A percentile compares a stretch with the other conserved stretches of the same genome.
Evolutionary conservation across 2,329 filamentous ascomycete species (phyloP).

Genomic region (Dothideomycetes sp.): DNA sequence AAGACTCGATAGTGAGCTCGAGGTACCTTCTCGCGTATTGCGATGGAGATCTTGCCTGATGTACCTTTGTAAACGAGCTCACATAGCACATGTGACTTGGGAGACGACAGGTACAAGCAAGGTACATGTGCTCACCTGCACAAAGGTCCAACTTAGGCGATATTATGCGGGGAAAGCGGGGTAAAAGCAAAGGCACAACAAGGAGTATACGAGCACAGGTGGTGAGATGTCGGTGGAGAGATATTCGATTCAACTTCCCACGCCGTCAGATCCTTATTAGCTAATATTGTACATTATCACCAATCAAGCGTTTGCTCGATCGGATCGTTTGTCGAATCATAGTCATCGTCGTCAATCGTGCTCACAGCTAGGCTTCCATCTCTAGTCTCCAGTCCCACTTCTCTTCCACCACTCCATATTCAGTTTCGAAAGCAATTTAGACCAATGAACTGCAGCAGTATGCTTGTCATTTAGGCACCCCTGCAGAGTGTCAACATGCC

Average conservation of each 20-base stretch:
- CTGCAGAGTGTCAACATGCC: too few species aligned
- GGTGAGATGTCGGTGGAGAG: not conserved
- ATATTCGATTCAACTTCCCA: not conserved
- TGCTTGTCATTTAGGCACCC: conserved; percentile 22
- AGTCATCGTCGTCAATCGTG: not conserved
- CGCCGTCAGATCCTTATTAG: not conserved
- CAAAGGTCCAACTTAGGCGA: too few species aligned
- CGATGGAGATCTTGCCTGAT: too few species aligned
- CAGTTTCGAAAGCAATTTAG: not conserved
- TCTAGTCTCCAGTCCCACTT: not conserved
- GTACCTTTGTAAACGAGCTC: too few species aligned
- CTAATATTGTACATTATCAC: not conserved
- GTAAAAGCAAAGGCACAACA: too few species aligned
- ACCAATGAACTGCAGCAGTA: not conserved
- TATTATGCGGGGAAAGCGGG: too few species aligned
- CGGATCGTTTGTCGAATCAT: not conserved
- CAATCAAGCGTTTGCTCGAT: not conserved
- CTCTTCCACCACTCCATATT: not conserved
- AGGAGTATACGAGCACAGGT: not conserved
- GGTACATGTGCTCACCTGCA: too few species aligned
- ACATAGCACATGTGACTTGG: too few species aligned
- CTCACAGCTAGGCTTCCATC: not conserved
- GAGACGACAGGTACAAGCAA: too few species aligned
- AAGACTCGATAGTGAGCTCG: not conserved
- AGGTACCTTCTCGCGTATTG: too few species aligned